These are phyloP conservation scores for Berkeleyomyces rouxiae DNA, from an alignment of 2,329 filamentous ascomycete genomes.

Conservation along the genomic window DNA sequence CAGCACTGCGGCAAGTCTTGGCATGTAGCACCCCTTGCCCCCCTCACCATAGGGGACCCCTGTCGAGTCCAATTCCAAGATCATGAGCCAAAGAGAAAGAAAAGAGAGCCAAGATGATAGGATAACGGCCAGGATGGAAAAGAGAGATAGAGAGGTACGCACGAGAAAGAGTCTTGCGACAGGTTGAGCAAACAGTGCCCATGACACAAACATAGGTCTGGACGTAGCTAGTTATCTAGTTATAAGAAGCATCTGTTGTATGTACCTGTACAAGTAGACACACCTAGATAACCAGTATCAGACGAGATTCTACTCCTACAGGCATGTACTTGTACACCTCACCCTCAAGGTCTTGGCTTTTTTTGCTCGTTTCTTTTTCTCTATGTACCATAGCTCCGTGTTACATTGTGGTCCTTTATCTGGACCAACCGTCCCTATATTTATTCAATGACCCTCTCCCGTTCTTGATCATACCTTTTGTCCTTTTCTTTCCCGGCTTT, in stretches of 20 bases:
- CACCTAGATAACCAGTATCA: too few species aligned
- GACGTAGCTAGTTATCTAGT: too few species aligned
- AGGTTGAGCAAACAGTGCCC: neutral
- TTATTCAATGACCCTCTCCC: too few species aligned
- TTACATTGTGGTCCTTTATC: too few species aligned
- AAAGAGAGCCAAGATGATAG: neutral
- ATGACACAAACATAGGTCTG: neutral
- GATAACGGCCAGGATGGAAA: neutral
- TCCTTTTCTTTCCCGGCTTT: neutral
- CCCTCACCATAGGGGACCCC: neutral
- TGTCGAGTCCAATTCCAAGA: slow-evolving; percentile 1
- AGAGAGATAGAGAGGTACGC: neutral
- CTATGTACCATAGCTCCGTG: too few species aligned
- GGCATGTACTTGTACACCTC: too few species aligned
- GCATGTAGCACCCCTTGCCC: neutral
- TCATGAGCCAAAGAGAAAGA: neutral
- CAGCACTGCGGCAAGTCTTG: neutral
- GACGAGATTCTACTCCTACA: too few species aligned
- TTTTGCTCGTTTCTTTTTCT: neutral
- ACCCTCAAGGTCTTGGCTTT: neutral
- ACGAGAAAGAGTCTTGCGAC: neutral
- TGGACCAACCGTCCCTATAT: too few species aligned
- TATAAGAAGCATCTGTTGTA: too few species aligned
- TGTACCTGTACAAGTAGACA: too few species aligned
- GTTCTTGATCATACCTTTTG: neutral